Evolutionary conservation across 495 filamentous ascomycete species (phyloP).

Genomic region (Neurospora sp.): DNA sequence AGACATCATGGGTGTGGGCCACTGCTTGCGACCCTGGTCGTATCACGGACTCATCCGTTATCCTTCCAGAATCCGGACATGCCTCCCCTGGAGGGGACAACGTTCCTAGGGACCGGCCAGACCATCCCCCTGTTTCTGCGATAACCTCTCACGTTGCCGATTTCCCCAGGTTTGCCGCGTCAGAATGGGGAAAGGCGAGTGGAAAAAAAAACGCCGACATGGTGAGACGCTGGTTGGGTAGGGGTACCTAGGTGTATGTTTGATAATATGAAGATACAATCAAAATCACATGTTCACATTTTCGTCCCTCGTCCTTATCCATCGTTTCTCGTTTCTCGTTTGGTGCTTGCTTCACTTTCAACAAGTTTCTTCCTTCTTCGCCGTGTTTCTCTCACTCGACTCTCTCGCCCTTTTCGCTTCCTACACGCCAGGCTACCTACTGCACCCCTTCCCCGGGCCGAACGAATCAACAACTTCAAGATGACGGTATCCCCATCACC

Average conservation of each 20-base stretch:
- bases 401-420: neutral
- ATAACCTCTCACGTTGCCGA: neutral
- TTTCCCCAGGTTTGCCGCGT: neutral
- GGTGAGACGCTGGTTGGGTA: neutral
- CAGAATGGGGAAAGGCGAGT: neutral
- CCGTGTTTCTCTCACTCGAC: neutral
- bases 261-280: neutral
- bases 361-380: neutral
- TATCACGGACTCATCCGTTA: neutral
- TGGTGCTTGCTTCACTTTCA: neutral
- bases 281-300: neutral
- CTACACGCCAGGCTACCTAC: neutral
- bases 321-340: neutral
- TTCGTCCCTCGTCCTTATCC: neutral
- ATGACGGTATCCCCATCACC: conserved; percentile 5
- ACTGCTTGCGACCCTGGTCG: neutral
- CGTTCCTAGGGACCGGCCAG: neutral
- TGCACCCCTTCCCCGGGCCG: neutral
- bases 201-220: neutral
- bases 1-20: neutral
- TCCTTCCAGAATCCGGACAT: neutral
- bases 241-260: neutral
- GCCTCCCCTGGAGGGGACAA: neutral
- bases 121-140: neutral
- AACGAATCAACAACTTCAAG: neutral